Evolutionary conservation across 2,329 filamentous ascomycete species (phyloP).

Genomic region (Penicillium hesseltinei): DNA sequence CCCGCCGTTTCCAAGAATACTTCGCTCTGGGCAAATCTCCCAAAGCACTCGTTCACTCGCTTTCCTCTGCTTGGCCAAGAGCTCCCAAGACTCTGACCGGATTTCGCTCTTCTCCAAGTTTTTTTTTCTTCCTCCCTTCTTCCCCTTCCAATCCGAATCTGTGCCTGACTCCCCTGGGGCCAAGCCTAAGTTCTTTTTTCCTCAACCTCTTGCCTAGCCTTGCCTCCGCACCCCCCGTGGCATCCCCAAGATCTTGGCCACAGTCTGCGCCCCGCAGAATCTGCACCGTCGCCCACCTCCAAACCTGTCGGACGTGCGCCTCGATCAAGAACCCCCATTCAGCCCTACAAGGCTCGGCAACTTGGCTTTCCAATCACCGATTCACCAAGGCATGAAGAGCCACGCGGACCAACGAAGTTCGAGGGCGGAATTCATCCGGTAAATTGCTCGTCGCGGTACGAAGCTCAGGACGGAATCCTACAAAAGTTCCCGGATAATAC

Average conservation of each 20-base stretch:
- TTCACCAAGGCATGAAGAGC: conserved; percentile 31
- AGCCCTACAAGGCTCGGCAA: conserved; percentile 20
- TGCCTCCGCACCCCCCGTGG: conserved; percentile 1
- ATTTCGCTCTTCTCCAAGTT: conserved; percentile 4
- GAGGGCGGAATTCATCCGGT: conserved; percentile 27
- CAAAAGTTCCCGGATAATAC: conserved; percentile 2
- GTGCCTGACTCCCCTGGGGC: background rate
- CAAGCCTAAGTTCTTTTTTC: conserved; percentile 1
- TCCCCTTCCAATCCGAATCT: background rate
- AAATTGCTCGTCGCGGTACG: conserved; percentile 17
- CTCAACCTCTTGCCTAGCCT: background rate
- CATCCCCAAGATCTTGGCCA: conserved; percentile 8
- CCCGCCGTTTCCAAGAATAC: conserved; percentile 20
- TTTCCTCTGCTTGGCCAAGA: conserved; percentile 21
- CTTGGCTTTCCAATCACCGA: conserved; percentile 1
- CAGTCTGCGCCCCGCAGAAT: conserved; percentile 5
- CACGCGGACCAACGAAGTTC: conserved; percentile 15
- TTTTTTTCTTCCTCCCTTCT: conserved; percentile 8
- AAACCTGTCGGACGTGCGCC: background rate
- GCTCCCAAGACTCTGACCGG: conserved; percentile 14
- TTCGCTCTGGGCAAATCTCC: conserved; percentile 20
- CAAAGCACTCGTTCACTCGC: conserved; percentile 12
- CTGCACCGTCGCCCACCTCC: background rate
- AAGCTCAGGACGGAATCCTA: conserved; percentile 1
- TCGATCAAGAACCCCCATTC: conserved; percentile 2